phyloP scores from a whole-genome alignment of 352 stramenopile species.

The Phytophthora colocasiae region DNA sequence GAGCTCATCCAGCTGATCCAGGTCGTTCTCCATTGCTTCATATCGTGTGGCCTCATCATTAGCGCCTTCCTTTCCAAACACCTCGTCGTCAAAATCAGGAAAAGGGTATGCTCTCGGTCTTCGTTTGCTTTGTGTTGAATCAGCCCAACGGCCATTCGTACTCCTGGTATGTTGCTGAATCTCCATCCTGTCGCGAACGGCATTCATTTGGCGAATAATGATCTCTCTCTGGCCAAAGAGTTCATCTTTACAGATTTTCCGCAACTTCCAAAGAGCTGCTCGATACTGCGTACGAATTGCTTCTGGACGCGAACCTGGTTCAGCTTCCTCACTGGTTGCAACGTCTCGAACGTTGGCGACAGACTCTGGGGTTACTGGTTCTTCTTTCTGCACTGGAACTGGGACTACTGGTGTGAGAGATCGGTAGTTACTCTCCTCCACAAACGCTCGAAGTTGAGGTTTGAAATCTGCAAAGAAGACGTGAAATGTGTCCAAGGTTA shows the following conservation, averaged over 20 bases:
- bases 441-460: conserved; percentile 65
- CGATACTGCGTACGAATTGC: conserved; percentile 44
- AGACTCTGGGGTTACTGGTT: conserved; percentile 1
- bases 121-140: conserved; percentile 1
- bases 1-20: conserved; percentile 66
- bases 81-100: conserved; percentile 18
- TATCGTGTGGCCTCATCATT: conserved; percentile 34
- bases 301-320: conserved; percentile 18
- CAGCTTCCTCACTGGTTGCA: background rate
- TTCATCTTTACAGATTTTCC: conserved; percentile 68
- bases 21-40: conserved; percentile 60
- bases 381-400: conserved; percentile 24
- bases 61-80: conserved; percentile 15
- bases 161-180: conserved; percentile 25
- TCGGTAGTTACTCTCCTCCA: conserved; percentile 64
- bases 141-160: background rate
- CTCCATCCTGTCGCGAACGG: conserved; percentile 31
- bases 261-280: conserved; percentile 59
- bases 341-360: conserved; percentile 8
- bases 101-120: conserved; percentile 13
- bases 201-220: conserved; percentile 44
- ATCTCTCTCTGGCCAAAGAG: conserved; percentile 53
- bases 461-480: conserved; percentile 81
- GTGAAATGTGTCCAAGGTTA: conserved; percentile 74
- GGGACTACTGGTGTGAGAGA: conserved; percentile 8